Evolutionary conservation across 257 asterid species (phyloP).

Genomic region (Fraxinus americana): DNA sequence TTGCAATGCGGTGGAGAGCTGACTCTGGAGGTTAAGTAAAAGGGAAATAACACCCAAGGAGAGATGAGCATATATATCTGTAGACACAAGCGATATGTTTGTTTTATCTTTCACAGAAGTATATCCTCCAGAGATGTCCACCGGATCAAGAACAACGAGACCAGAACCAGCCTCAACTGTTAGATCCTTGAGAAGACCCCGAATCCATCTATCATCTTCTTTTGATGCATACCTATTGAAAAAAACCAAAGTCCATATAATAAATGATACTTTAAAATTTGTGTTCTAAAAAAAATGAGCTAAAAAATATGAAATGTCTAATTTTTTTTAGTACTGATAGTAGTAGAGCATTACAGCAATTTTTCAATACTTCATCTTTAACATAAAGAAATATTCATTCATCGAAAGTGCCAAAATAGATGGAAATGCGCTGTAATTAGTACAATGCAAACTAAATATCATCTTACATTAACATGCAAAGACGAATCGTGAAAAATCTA

Average conservation of each 20-base stretch:
- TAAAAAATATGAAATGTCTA: conserved; percentile 6
- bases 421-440: neutral
- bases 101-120: conserved; percentile 93
- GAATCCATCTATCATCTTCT: conserved; percentile 92
- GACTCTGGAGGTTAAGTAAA: conserved; percentile 85
- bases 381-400: conserved; percentile 8
- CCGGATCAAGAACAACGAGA: conserved; percentile 93
- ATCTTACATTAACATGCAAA: neutral
- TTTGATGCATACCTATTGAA: conserved; percentile 89
- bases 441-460: conserved; percentile 2
- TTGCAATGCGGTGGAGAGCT: conserved; percentile 81
- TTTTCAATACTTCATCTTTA: neutral
- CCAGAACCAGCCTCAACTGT: conserved; percentile 98
- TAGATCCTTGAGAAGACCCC: conserved; percentile 88
- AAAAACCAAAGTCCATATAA: conserved; percentile 16
- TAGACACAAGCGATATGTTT: conserved; percentile 67
- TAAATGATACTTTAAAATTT: conserved; percentile 3
- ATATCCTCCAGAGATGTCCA: conserved; percentile 93
- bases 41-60: conserved; percentile 91
- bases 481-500: conserved; percentile 7
- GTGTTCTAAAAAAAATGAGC: conserved; percentile 5
- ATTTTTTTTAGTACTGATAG: neutral
- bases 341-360: neutral
- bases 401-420: conserved; percentile 14
- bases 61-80: conserved; percentile 90